Base-by-base conservation (phyloP, 148 eudicot genomes). In the Cornus controversa region DNA sequence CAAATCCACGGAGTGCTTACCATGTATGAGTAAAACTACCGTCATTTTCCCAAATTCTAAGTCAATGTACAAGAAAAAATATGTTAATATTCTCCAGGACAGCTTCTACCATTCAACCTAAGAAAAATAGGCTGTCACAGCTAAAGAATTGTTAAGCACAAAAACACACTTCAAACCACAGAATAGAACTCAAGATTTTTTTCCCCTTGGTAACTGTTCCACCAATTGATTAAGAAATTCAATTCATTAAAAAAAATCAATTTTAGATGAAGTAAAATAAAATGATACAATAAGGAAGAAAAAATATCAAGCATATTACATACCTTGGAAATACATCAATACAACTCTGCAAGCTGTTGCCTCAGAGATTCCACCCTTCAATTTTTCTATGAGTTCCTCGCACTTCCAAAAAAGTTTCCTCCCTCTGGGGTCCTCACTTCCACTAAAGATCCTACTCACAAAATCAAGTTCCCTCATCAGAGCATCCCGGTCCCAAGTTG, bases 331-430 rank as follows among this genome's bases (percentile, higher is more conserved):
- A 80, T 85, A 86, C 76, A 77, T 73, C 62, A 89, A 79, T 62
- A 89, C 82, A 4, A 78, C 85, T 87, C 84, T 78, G 81, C 90
- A 89, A 76, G 90, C 92, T 66, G 83, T 76, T 57, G 86, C 23
- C 75, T 89, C 92, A 2, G 85, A 69, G 14, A 84, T 69, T 70
- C 92, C 92, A 69, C 80, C 71, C 80, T 85, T 89, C 86, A 89
- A 75, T 81, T 82, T 82, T 65, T 89, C 90, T 27, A 81, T 75
- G 69, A 89, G 89, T 82, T 89, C 92, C 80, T 89, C 92, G 54
- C 92, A 87, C 79, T 84, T 89, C 92, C 90, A 85, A 71, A 84
- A 84, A 23, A 89, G 82, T 64, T 89, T 89, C 75, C 87, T 87
- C 42, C 89, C 89, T 71, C 83, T 85, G 37, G 85, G 80, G 75